phyloP scores from a whole-genome alignment of 139 green algal genomes.

The Chlamydomonas sp. region DNA sequence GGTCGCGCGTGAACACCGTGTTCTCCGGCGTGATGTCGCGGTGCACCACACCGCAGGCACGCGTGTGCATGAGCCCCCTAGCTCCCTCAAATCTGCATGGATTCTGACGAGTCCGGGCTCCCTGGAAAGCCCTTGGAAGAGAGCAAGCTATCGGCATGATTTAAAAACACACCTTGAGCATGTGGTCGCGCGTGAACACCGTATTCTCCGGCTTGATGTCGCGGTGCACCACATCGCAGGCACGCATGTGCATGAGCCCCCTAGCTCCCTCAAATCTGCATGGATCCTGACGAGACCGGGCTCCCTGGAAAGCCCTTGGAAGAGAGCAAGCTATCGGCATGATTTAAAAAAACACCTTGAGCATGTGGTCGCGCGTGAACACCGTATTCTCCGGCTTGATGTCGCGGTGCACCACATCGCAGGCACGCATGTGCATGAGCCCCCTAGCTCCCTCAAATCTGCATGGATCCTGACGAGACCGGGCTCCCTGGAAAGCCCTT shows the following conservation, averaged over 20 bases:
- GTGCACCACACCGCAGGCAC: constrained; percentile 48
- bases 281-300: no score
- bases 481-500: background rate
- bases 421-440: constrained; percentile 37
- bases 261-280: background rate
- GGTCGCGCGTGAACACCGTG: constrained; percentile 52
- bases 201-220: constrained; percentile 75
- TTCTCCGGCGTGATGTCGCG: constrained; percentile 68
- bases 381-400: constrained; percentile 72
- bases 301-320: no score
- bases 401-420: constrained; percentile 51
- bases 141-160: no score
- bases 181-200: constrained; percentile 37
- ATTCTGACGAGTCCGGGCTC: no score
- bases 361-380: constrained; percentile 29
- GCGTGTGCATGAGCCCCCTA: constrained; percentile 45
- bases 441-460: background rate
- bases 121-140: no score
- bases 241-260: constrained; percentile 50
- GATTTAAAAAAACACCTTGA: constrained; percentile 17
- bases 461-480: background rate
- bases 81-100: no score
- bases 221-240: constrained; percentile 47
- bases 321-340: no score
- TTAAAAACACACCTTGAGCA: constrained; percentile 22